These are phyloP conservation scores for Daldinia concentrica DNA, from an alignment of 495 filamentous ascomycete genomes.

Conservation along the genomic window DNA sequence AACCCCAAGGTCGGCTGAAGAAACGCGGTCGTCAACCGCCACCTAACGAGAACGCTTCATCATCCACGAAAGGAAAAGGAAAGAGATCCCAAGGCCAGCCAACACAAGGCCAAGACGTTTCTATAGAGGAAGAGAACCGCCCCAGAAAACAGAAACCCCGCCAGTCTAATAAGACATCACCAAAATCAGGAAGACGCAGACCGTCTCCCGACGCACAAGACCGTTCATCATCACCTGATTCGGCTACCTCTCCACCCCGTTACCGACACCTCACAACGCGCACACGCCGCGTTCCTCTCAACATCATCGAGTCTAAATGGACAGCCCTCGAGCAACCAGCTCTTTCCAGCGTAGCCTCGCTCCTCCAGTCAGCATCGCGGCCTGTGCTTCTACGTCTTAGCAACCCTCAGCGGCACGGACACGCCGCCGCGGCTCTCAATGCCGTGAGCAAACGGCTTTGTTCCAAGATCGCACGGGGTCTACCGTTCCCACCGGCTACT, in stretches of 20 bases:
- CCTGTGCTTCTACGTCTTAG: conserved; percentile 54
- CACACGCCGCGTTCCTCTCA: conserved; percentile 52
- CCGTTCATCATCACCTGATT: conserved; percentile 40
- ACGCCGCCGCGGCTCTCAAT: conserved; percentile 49
- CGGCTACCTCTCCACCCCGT: conserved; percentile 30
- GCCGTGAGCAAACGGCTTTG: conserved; percentile 49
- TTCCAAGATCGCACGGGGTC: conserved; percentile 49
- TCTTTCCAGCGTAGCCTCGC: conserved; percentile 48
- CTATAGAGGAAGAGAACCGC: conserved; percentile 19
- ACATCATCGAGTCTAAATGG: conserved; percentile 59
- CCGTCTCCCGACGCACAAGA: conserved; percentile 28
- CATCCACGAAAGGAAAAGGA: conserved; percentile 18
- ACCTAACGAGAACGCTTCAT: conserved; percentile 8
- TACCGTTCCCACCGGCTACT: conserved; percentile 56
- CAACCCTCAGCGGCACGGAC: conserved; percentile 48
- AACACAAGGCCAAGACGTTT: conserved; percentile 14
- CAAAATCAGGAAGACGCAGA: conserved; percentile 12
- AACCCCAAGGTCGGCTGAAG: conserved; percentile 18
- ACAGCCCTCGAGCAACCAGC: conserved; percentile 50
- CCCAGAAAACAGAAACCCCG: conserved; percentile 10
- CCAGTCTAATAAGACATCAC: conserved; percentile 14
- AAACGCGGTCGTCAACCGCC: conserved; percentile 35
- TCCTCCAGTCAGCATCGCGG: conserved; percentile 51
- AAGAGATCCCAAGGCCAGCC: conserved; percentile 14
- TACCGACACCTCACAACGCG: conserved; percentile 54